Base-by-base conservation (phyloP, 2,329 filamentous ascomycete genomes). In the Tolypocladium cylindrosporum region DNA sequence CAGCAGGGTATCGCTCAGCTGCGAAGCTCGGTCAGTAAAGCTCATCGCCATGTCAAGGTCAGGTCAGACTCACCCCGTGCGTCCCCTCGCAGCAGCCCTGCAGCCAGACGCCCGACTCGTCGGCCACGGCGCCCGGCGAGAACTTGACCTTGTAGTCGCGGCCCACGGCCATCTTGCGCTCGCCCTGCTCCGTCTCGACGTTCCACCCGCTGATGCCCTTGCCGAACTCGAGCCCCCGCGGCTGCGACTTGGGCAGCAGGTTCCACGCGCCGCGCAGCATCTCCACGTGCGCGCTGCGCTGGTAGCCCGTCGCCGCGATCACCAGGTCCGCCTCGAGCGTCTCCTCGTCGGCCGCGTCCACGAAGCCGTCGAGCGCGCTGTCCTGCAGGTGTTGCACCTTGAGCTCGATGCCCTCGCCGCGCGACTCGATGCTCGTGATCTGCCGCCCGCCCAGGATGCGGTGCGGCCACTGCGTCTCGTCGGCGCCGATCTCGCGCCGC, bases 51-150 rank as follows among this genome's bases (percentile, higher is more conserved):
- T 3, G 2, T 0, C n/a, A 48, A 31, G 6, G 24, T 31, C 1
- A 48, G 2, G 6, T 5, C 11, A 55, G 58, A 85, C 88, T 85
- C 82, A 93, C 88, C 60, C 93, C 93, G 72, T 97, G 93, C 40
- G 91, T 96, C 61, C 81, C 85, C 77, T 97, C 92, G 70, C 91
- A 95, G 76, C 92, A 97, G 39, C 93, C 93, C 72, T 97, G 94
- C 65, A 97, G 78, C 88, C 90, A 97, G 59, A 97, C 79, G 4
- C 92, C 92, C 16, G 90, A 88, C 51, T 86, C 84, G 0, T 79
- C 69, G n/a, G 84, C 81, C 40, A 97, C 87, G 54, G 82, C 79
- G 37, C 82, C 86, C 1, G 82, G 75, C 54, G 82, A 79, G 69
- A 95, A 91, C 59, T 86, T 76, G 54, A 97, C 83, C 55, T 81